Evolutionary conservation across 2,329 filamentous ascomycete genomes (phyloP), one percentile per base, ranked within the genome.

Genomic region (Madurella fahalii): DNA sequence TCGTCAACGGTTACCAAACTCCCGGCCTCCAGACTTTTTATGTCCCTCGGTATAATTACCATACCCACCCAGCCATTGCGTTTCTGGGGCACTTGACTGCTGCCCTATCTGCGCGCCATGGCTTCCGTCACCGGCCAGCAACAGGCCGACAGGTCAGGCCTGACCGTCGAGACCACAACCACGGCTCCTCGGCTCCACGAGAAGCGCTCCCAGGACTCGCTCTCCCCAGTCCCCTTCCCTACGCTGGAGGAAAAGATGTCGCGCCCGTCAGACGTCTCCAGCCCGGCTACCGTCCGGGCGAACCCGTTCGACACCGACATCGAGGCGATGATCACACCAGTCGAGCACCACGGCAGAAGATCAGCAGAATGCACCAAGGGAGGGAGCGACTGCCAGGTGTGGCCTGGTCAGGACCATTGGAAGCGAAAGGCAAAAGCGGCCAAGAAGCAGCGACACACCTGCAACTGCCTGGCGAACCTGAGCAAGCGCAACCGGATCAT

Each of bases 361-460:
- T 69, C 70, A 5, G 62, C 68, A 53, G 64, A 56, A 11, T 64
- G 64, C 53, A 67, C 65, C 16, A 68, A 64, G 40, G 65, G 66
- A 31, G 76, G 74, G 51, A 73, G 73, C 48, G 79, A 84, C 57
- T 78, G 76, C 62, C 73, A 77, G 43, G 79, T 83, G 16, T 85
- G 82, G 82, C 82, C 82, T 5, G 77, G 78, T 53, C 77, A 81
- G 64, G 74, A 77, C 20, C 77, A 83, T 64, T 84, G 82, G 81
- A 80, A 78, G 67, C 72, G 76, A 57, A 81, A 82, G 72, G 79
- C 80, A 57, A 80, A 79, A 68, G 76, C 73, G 11, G 78, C 78
- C 56, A 82, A 82, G 71, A 72, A 72, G 59, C 77, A 75, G 56
- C 71, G 74, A 48, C 69, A 73, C 57, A 75, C 72, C 52, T 83